Base-by-base conservation (phyloP, 1,284 basidiomycete genomes). In the Cutaneotrichosporon cavernicola region DNA sequence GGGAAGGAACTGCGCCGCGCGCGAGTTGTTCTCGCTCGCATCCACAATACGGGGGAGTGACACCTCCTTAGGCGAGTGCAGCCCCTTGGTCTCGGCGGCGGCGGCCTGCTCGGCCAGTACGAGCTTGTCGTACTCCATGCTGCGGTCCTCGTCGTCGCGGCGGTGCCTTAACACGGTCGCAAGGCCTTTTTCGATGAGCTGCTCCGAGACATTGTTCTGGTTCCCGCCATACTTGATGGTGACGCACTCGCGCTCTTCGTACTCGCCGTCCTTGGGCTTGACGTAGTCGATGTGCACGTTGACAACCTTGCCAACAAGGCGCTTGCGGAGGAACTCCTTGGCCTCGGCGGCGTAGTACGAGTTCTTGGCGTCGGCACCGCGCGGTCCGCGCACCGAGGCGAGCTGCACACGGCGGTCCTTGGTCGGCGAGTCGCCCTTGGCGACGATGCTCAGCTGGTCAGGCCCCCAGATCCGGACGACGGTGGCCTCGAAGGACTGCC, bases 91-190 rank as follows among this genome's bases (percentile, higher is more conserved):
- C 62, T 93, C 95, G 1, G 88, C 79, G 0, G 87, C 84, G 50
- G 95, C 94, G 47, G 81, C 83, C 84, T 90, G 92, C 82, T 99
- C 96, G 16, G 95, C 95, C 46, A 90, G 88, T 86, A 98, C 93
- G 51, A 98, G 84, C 79, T 92, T 92, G 82, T 99, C 96, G 71
- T 91, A 93, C 76, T 97, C 95, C 14, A 90, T 86, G 22, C 94
- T 96, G 58, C 94, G 87, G 72, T 96, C 91, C 80, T 98, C 96
- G 75, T 98, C 96, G 72, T 97, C 95, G 50, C 92, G 88, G 72
- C 88, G 90, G 81, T 99, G 96, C 57, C 95, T 88, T 52, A 97
- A 87, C 10, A 92, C 90, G 60, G 89, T 90, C 2, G 92, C 92
- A 13, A 97, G 83, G 56, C 96, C 96, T 73, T 92, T 92, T 76